Base-by-base conservation (phyloP, 73 alveolate genomes). In the Durusdinium trenchii region DNA sequence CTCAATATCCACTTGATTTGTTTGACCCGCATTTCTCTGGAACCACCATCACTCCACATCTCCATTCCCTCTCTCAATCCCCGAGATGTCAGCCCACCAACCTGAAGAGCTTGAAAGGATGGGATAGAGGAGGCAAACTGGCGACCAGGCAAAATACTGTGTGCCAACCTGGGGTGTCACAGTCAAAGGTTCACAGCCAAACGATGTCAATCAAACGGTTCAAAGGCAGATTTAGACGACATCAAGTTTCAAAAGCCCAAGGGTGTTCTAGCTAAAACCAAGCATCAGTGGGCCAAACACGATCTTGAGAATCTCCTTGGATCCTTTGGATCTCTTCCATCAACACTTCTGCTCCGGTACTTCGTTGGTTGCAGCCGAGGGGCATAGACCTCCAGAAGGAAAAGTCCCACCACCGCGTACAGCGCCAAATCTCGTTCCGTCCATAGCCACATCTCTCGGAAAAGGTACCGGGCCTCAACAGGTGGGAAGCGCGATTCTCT, bases 131-230 rank as follows among this genome's bases (percentile, higher is more conserved):
- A 91, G 89, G 85, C 98, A 91, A 14, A 91, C 98, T 46, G 98
- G 98, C 51, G 98, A 91, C 98, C 98, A 91, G 89, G 98, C 98
- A 57, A 91, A 91, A 78, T 69, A 91, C 98, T 91, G 98, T 75
- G 89, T 69, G 57, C 98, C 98, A 32, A 91, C 98, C 98, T 91
- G 52, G 16, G n/a, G n/a, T n/a, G n/a, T n/a, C n/a, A n/a, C n/a
- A n/a, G n/a, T n/a, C n/a, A n/a, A n/a, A n/a, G n/a, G n/a, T n/a
- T n/a, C n/a, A n/a, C n/a, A n/a, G n/a, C n/a, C n/a, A n/a, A n/a
- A n/a, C n/a, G n/a, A n/a, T n/a, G n/a, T n/a, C n/a, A n/a, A n/a
- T n/a, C n/a, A n/a, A n/a, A n/a, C n/a, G n/a, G n/a, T n/a, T n/a
- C n/a, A n/a, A n/a, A n/a, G n/a, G n/a, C n/a, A n/a, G n/a, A n/a